Base-by-base conservation (phyloP, 306 rosid genomes). In the Cicer judaicum region DNA sequence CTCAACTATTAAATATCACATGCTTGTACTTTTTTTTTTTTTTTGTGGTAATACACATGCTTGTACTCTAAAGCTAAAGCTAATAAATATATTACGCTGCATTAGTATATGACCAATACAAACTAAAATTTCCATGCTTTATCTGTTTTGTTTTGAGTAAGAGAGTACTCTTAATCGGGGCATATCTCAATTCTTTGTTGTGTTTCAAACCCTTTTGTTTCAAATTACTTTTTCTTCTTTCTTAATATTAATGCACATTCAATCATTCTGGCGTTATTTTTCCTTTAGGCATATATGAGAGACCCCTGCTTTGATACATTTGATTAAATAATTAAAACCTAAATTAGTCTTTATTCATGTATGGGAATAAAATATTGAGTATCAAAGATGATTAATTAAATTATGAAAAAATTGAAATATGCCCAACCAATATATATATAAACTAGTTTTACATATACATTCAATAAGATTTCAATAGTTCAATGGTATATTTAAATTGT, bases 1-100 rank as follows among this genome's bases (percentile, higher is more conserved):
- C 66, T 83, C 79, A n/a, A 59, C 64, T 74, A 73, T 47, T 41
- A 64, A 56, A n/a, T 19, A 66, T 79, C 77, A 72, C 84, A 76
- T 80, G 87, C 78, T 78, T 81, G 68, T 64, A 78, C 75, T 21
- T 21, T 21, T 21, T 21, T 21, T 21, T 2, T 21, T 21, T 21
- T 21, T 21, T 21, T 21, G 3, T 21, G 1, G 29, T 21, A 21
- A 21, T 21, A 21, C 77, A 72, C 84, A 76, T 80, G 87, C 78
- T 78, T 80, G 68, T 68, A 79, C 75, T 76, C 49, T 57, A 24
- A 24, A 24, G 34, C 4, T 24, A 49, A 64, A 81, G 74, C 72
- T 72, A 65, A 76, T 73, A 59, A 83, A 71, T 60, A 47, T 65
- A 68, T 55, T 16, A 71, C 64, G 53, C 57, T 53, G 41, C 39